Evolutionary conservation across 768 basidiomycete genomes (phyloP).

Genomic region (Podaxis sp.): DNA sequence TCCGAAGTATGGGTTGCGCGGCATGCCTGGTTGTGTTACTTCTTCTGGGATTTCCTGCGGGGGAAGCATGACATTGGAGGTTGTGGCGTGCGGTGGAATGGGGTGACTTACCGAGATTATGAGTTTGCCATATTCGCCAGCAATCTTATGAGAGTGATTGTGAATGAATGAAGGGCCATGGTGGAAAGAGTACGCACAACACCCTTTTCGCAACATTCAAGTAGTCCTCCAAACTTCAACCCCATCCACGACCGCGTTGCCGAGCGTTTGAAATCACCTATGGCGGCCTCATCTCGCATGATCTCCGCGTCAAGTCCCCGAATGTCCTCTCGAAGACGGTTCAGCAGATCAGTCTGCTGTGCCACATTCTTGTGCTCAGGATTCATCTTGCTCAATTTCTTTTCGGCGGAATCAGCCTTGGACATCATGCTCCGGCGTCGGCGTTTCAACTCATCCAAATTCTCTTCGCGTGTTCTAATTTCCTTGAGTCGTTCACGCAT

Average conservation of each 20-base stretch:
- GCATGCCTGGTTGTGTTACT: constrained; percentile 73
- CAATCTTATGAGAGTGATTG: constrained; percentile 30
- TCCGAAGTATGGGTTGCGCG: constrained; percentile 67
- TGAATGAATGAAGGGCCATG: background rate
- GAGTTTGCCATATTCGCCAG: constrained; percentile 51
- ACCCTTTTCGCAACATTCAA: constrained; percentile 84
- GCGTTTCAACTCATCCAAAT: constrained; percentile 69
- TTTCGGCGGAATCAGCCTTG: constrained; percentile 81
- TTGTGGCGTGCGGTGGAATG: background rate
- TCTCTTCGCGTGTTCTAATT: constrained; percentile 81
- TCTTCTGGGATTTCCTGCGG: constrained; percentile 75
- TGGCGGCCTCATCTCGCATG: constrained; percentile 69
- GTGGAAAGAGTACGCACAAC: constrained; percentile 28
- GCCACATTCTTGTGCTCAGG: constrained; percentile 82
- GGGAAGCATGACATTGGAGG: background rate
- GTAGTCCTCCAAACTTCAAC: constrained; percentile 82
- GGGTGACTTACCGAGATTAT: constrained; percentile 34
- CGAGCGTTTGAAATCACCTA: constrained; percentile 81
- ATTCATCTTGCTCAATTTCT: constrained; percentile 86
- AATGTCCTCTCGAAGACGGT: constrained; percentile 72
- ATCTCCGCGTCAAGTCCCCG: constrained; percentile 77
- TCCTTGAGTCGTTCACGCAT: constrained; percentile 77
- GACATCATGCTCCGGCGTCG: constrained; percentile 59
- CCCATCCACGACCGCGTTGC: constrained; percentile 68
- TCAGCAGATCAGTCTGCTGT: constrained; percentile 68